A percentile compares a stretch with the other conserved stretches of the same genome.
Conservation (phyloP, 2,329 filamentous ascomycete genomes). For the Gremmenia infestans region DNA sequence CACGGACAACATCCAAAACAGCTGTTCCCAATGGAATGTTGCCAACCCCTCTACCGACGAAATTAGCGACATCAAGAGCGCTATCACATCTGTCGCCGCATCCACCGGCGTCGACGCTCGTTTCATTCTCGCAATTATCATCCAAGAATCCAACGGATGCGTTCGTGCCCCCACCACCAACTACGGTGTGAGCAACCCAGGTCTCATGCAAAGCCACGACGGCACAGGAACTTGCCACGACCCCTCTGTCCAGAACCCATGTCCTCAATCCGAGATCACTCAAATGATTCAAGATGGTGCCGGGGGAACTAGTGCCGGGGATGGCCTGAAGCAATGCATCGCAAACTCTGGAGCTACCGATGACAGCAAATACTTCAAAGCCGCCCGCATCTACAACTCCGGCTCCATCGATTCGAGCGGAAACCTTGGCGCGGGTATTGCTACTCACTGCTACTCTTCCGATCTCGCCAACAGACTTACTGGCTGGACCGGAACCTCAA, state of each 20-base stretch:
- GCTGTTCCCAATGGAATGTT: background rate
- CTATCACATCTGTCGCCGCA: conserved; percentile 1
- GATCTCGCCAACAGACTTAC: conserved; percentile 25
- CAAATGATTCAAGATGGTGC: conserved; percentile 37
- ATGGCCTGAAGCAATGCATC: conserved; percentile 34
- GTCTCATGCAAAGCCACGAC: conserved; percentile 24
- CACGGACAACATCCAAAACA: background rate
- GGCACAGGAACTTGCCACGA: conserved; percentile 11
- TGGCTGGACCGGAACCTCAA: conserved; percentile 14
- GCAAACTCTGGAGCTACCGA: conserved; percentile 25
- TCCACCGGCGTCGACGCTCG: conserved; percentile 24
- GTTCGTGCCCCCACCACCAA: conserved; percentile 21
- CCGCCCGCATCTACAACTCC: conserved; percentile 39
- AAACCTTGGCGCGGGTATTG: conserved; percentile 29
- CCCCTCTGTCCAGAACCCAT: conserved; percentile 8
- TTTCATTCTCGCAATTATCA: conserved; percentile 31
- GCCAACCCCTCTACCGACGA: conserved; percentile 5
- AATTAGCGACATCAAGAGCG: conserved; percentile 3
- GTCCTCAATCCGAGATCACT: conserved; percentile 5
- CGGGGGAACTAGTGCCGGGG: conserved; percentile 31
- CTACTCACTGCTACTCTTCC: conserved; percentile 23
- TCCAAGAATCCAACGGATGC: conserved; percentile 31
- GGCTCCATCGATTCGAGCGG: conserved; percentile 31
- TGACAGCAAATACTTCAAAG: conserved; percentile 31
- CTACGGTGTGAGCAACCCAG: conserved; percentile 15